Evolutionary conservation across 805 yeast genomes (phyloP).

Genomic region (Saccharomyces eubayanus): DNA sequence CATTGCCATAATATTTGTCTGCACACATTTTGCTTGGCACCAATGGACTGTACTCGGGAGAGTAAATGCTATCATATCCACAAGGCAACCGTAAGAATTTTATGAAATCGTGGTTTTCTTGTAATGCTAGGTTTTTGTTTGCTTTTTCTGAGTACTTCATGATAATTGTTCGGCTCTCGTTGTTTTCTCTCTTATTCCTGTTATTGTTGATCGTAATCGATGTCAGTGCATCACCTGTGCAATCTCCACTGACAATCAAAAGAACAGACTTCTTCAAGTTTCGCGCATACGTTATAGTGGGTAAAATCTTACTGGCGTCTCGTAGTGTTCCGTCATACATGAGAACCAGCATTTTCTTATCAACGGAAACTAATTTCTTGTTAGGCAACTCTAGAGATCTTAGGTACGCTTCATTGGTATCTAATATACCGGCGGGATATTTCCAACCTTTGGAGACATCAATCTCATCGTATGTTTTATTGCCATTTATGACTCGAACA

Average conservation of each 20-base stretch:
- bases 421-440: conserved; percentile 20
- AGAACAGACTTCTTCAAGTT: conserved; percentile 18
- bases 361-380: conserved; percentile 21
- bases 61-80: conserved; percentile 21
- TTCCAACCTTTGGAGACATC: conserved; percentile 30
- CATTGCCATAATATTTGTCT: conserved; percentile 20
- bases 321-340: conserved; percentile 24
- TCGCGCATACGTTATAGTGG: conserved; percentile 22
- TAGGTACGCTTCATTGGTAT: conserved; percentile 24
- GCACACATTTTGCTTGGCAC: conserved; percentile 28
- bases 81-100: conserved; percentile 23
- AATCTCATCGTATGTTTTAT: conserved; percentile 19
- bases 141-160: conserved; percentile 17
- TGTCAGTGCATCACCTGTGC: conserved; percentile 25
- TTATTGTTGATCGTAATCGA: conserved; percentile 27
- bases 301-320: conserved; percentile 23
- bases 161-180: conserved; percentile 13
- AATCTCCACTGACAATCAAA: conserved; percentile 22
- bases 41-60: conserved; percentile 21
- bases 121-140: conserved; percentile 11
- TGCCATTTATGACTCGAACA: conserved; percentile 26
- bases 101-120: conserved; percentile 21
- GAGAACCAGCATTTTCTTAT: conserved; percentile 17
- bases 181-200: conserved; percentile 21
- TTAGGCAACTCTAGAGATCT: conserved; percentile 21